phyloP scores from a whole-genome alignment of 176 grass and related monocot species.

The Saccharum officinarum region DNA sequence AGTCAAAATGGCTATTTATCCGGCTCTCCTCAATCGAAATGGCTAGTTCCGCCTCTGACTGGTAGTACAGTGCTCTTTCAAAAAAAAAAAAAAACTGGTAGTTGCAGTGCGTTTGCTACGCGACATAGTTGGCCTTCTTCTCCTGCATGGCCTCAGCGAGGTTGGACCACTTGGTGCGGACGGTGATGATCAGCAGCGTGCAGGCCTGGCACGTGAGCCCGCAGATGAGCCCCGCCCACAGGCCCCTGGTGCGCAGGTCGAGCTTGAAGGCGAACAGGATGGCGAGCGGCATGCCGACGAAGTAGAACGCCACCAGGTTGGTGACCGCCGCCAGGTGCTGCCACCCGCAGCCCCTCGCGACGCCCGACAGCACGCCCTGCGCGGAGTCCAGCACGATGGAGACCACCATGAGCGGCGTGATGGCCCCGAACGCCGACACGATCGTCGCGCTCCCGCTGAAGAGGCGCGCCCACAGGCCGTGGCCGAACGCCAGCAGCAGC shows the following conservation, averaged over 20 bases:
- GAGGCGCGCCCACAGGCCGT: constrained; percentile 62
- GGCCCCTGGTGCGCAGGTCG: constrained; percentile 51
- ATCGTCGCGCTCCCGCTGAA: constrained; percentile 72
- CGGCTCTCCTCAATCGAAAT: no score
- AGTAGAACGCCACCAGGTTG: constrained; percentile 92
- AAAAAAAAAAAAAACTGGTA: background rate
- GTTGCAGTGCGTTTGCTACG: background rate
- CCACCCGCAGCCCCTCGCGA: constrained; percentile 90
- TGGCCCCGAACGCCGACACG: constrained; percentile 52
- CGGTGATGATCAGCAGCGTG: constrained; percentile 67
- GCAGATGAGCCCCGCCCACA: constrained; percentile 77
- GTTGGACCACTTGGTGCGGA: constrained; percentile 59
- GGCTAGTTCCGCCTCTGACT: background rate
- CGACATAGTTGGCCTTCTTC: constrained; percentile 39
- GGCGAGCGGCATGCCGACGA: constrained; percentile 75
- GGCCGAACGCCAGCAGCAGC: constrained; percentile 55
- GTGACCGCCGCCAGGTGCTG: constrained; percentile 81
- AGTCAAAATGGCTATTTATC: no score
- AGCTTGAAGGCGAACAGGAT: constrained; percentile 78
- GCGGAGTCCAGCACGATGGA: constrained; percentile 84
- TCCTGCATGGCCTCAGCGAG: constrained; percentile 37
- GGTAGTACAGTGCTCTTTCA: background rate
- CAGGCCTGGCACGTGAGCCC: constrained; percentile 58
- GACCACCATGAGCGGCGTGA: constrained; percentile 55
- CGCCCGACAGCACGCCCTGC: constrained; percentile 84